Conservation (phyloP, 2,329 filamentous ascomycete genomes). For the Raffaelea albimanens region DNA sequence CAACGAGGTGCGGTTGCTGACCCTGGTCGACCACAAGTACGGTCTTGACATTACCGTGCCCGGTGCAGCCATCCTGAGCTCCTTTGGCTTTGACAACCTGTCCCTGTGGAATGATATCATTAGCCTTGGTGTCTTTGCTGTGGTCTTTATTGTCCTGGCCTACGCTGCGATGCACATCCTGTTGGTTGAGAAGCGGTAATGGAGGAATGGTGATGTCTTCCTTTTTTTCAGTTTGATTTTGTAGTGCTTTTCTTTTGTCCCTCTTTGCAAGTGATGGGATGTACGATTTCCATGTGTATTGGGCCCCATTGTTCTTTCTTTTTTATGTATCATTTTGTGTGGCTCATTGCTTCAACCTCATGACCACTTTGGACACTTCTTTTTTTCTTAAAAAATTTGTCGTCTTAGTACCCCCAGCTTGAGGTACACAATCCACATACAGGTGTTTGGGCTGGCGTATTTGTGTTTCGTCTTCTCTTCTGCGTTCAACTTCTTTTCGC, state of each 20-base stretch:
- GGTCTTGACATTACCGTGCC: constrained; percentile 94
- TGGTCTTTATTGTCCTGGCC: constrained; percentile 74
- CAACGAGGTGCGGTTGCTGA: constrained; percentile 88
- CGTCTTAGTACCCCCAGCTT: no score
- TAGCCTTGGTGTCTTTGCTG: constrained; percentile 73
- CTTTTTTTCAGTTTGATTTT: background rate
- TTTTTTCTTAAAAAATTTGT: no score
- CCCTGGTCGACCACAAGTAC: constrained; percentile 87
- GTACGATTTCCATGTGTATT: background rate
- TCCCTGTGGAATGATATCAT: constrained; percentile 79
- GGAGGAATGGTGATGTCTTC: background rate
- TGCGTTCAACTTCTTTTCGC: background rate
- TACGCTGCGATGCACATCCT: constrained; percentile 90
- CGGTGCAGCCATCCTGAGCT: constrained; percentile 84
- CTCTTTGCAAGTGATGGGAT: background rate
- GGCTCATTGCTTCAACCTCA: background rate
- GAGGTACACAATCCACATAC: background rate
- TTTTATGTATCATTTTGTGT: background rate
- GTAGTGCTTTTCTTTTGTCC: background rate
- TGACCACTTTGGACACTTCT: background rate
- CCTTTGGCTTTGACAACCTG: constrained; percentile 85
- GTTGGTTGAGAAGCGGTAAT: constrained; percentile 75
- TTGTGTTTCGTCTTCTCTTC: background rate
- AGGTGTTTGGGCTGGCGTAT: background rate
- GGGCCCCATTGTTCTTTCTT: background rate